Evolutionary conservation across 192 early-diverging fungal genomes (phyloP).

Genomic region (Backusella tuberculispora): DNA sequence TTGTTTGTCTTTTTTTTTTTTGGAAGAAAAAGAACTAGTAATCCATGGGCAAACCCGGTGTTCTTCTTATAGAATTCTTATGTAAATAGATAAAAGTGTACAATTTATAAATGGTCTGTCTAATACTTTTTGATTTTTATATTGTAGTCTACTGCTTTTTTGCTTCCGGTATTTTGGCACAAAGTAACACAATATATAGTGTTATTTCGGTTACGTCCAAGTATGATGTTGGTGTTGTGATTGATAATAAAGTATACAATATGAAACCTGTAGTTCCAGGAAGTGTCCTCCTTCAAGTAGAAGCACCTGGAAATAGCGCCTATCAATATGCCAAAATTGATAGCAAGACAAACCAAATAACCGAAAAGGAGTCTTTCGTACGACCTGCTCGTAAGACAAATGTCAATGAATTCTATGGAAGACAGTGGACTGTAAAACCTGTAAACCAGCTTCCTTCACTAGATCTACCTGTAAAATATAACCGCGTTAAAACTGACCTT

Average conservation of each 20-base stretch:
- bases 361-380: slow-evolving; percentile 18
- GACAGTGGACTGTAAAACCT: slow-evolving; percentile 13
- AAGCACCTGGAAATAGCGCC: neutral
- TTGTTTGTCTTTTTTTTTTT: neutral
- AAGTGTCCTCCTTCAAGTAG: slow-evolving; percentile 16
- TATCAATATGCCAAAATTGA: slow-evolving; percentile 19
- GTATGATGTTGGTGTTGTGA: neutral
- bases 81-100: neutral
- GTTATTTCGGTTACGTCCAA: neutral
- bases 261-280: neutral
- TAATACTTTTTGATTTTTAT: neutral
- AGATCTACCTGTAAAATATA: neutral
- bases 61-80: slow-evolving; percentile 1
- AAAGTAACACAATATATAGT: neutral
- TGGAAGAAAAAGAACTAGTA: neutral
- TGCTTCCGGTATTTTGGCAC: neutral
- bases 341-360: neutral
- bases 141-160: neutral
- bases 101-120: neutral
- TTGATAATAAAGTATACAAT: neutral
- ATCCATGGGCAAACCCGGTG: neutral
- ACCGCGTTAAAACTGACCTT: neutral
- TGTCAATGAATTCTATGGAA: slow-evolving; percentile 29
- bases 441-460: slow-evolving; percentile 14
- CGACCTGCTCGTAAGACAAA: neutral